Conservation (phyloP, 2,329 filamentous ascomycete species). For the Macrophomina tecta region DNA sequence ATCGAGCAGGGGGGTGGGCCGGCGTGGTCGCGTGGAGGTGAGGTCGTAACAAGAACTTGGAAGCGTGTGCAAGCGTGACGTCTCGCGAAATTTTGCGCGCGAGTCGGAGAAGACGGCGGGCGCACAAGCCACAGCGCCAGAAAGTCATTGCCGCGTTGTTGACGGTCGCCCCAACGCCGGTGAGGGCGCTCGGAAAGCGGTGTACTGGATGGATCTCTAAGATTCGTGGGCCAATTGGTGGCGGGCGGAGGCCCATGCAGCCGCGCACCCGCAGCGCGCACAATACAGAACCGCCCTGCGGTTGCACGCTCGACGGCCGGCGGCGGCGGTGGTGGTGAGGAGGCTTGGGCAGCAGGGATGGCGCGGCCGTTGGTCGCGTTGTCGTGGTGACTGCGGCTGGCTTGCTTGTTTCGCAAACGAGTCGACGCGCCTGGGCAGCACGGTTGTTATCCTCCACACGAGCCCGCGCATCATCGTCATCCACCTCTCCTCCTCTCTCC, state of each 20-base stretch:
- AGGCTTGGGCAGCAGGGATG: background rate
- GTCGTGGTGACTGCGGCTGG: constrained; percentile 35
- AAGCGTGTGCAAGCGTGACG: constrained; percentile 7
- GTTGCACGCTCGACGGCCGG: background rate
- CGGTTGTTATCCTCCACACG: constrained; percentile 20
- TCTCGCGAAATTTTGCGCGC: constrained; percentile 16
- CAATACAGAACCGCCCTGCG: background rate
- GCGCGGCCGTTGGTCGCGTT: constrained; percentile 17
- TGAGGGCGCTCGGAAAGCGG: background rate
- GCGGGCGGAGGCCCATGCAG: background rate
- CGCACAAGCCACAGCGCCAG: background rate
- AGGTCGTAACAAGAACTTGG: background rate
- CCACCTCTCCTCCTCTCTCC: constrained; percentile 31
- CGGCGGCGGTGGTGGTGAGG: background rate
- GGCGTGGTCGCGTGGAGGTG: constrained; percentile 13
- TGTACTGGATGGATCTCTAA: background rate
- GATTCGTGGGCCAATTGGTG: background rate
- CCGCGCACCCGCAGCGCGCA: background rate
- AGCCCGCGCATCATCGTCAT: constrained; percentile 34
- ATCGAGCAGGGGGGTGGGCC: constrained; percentile 1
- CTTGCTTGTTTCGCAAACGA: too few species aligned
- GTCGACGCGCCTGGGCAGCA: constrained; percentile 27
- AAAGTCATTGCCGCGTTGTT: background rate
- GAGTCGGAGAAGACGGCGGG: constrained; percentile 1
- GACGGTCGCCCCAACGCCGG: background rate